Base-by-base conservation (phyloP, 495 filamentous ascomycete species). In the Aspergillus conjunctus region DNA sequence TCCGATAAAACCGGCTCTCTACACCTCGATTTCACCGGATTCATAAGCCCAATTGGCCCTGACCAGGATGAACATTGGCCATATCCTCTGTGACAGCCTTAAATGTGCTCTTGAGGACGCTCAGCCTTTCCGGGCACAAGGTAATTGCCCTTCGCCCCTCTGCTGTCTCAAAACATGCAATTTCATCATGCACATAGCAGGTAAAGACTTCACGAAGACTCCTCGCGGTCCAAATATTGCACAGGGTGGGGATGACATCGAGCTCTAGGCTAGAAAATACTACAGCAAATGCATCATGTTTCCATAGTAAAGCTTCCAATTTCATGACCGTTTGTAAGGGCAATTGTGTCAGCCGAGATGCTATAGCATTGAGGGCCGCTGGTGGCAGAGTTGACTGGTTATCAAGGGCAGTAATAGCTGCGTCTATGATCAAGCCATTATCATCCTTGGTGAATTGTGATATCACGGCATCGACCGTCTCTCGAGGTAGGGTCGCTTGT, bases 221-320 rank as follows among this genome's bases (percentile, higher is more conserved):
- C 39, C 26, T 56, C n/a, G 4, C 15, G 15, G n/a, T 10, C 54
- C 54, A 56, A 12, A 46, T 33, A 32, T 18, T 46, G 54, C 39
- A 56, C 30, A 56, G 46, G 12, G 41, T 22, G 3, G 26, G 22
- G 22, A 31, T 26, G 46, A 22, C 41, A 15, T 46, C 31, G 18
- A 33, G 8, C 32, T 56, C 22, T 20, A 56, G 33, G 22, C 17
- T 8, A 0, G 44, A 12, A 30, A 46, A 46, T 32, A 30, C 14
- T 5, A 41, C 30, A 45, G 33, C 20, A 11, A 34, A 45, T n/a
- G 18, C 41, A 41, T 54, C 34, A 26, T 46, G 54, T 46, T 56
- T 46, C 54, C 54, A 56, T 26, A 56, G 33, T 22, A 56, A 21
- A 11, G 21, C 54, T 56, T 56, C 54, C 30, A 56, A n/a, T n/a